Percentiles rank a stretch among this genome's conserved stretches.
These are phyloP conservation scores for Hymenochaete sp. DNA, from an alignment of 1,284 basidiomycete species.

Conservation along the genomic window DNA sequence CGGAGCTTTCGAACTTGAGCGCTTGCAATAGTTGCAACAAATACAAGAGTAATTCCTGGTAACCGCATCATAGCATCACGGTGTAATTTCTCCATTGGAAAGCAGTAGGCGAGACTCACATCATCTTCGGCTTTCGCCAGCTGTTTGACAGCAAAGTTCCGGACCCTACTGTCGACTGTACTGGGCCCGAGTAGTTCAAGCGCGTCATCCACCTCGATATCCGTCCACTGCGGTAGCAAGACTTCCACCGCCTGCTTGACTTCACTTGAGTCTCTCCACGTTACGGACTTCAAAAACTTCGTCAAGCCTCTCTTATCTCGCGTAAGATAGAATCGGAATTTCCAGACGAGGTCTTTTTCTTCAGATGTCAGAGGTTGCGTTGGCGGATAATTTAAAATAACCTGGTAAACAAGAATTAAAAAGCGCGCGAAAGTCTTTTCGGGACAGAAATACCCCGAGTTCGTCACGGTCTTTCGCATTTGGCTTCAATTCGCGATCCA, in stretches of 20 bases:
- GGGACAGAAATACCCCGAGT: constrained; percentile 54
- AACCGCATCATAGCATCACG: constrained; percentile 8
- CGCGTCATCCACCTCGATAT: constrained; percentile 94
- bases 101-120: constrained; percentile 36
- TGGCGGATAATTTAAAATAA: constrained; percentile 86
- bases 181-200: constrained; percentile 89
- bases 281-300: constrained; percentile 97
- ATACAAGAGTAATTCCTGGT: constrained; percentile 85
- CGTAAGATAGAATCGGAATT: constrained; percentile 94
- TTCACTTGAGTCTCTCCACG: constrained; percentile 93
- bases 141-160: constrained; percentile 90
- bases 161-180: constrained; percentile 84
- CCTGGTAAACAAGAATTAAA: constrained; percentile 35
- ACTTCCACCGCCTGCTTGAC: constrained; percentile 98
- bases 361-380: constrained; percentile 81
- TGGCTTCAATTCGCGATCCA: constrained; percentile 94
- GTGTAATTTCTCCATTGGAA: background rate
- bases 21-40: constrained; percentile 96
- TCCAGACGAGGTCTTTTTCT: constrained; percentile 97
- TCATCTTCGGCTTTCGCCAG: constrained; percentile 91
- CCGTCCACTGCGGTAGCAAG: constrained; percentile 92
- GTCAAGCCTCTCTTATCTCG: constrained; percentile 87
- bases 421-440: constrained; percentile 7
- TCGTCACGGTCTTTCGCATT: constrained; percentile 93
- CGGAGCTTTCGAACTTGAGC: constrained; percentile 85